Evolutionary conservation across 371 early-diverging fungal species (phyloP), one percentile per base, ranked within the genome.

Genomic region (Syncephalastrum monosporum): DNA sequence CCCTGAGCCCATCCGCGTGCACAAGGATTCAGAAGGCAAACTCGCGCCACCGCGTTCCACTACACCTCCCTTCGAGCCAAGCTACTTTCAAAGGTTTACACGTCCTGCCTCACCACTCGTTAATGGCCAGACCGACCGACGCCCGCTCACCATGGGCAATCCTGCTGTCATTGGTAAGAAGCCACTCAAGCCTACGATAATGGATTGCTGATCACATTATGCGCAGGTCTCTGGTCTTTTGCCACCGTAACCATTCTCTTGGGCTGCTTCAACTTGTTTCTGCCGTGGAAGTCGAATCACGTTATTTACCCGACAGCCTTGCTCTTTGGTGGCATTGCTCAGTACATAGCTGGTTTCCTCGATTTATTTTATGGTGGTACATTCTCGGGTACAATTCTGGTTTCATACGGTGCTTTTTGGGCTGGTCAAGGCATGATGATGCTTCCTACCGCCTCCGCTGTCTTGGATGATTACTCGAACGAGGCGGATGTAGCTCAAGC

Each of bases 341-440:
- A 68, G 46, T 64, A 53, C 17, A 54, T 63, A 21, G 54, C 64
- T 33, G 64, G 64, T 8, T 64, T 64, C 48, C 16, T 64, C 8
- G 64, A 64, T 48, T 59, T 64, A 27, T 64, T 51, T 33, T 54
- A 43, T 33, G 64, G 64, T 55, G 64, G 64, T 50, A 63, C 64
- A 19, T 58, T 63, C 25, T 63, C 64, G 8, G 58, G 54, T 19
- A 72, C 75, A 13, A 65, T 74, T 12, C 63, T 79, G 29, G 64
- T 71, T 14, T 72, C 72, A 16, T 77, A 72, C 55, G 77, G 76
- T 55, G 69, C 48, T 14, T 61, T 62, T 45, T 68, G 63, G 66
- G 50, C 53, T 3, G 66, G 65, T 16, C 27, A 48, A 19, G 65
- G 59, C 8, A 58, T 75, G 0, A 45, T 69, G 53, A 64, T 75